A percentile compares a stretch with the other conserved stretches of the same genome.
Conservation (phyloP, 345 rosid species). For the Salix caprea region DNA sequence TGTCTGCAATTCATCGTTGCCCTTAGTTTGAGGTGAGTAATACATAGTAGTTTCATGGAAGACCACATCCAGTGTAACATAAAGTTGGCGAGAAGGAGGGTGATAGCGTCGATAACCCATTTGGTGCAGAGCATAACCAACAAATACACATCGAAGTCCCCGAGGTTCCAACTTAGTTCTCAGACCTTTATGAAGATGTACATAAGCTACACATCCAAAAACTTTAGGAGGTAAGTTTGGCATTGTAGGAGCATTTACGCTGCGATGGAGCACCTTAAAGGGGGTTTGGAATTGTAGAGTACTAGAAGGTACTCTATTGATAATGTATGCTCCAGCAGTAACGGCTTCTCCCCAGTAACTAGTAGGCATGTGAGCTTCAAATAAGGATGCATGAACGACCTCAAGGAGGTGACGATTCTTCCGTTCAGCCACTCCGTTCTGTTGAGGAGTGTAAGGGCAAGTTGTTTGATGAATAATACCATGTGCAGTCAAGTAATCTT, state of each 20-base stretch:
- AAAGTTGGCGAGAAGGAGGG: neutral
- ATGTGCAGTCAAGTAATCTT: neutral
- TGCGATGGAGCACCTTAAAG: neutral
- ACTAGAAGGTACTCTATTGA: neutral
- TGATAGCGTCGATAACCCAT: neutral
- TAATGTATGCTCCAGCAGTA: neutral
- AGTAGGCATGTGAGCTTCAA: neutral
- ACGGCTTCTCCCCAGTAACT: neutral
- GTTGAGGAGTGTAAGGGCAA: neutral
- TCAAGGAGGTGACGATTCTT: neutral
- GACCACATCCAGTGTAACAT: neutral
- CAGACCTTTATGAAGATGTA: neutral
- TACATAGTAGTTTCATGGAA: neutral
- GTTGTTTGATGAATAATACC: neutral
- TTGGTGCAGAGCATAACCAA: neutral
- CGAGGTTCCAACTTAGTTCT: neutral
- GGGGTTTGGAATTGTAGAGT: neutral
- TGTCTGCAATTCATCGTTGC: neutral
- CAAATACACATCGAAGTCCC: neutral
- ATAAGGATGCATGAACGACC: neutral
- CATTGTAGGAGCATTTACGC: too few relatives aligned
- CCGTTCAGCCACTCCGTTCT: neutral
- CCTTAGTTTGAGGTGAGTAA: neutral
- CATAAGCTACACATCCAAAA: neutral
- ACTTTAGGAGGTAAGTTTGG: neutral